Evolutionary conservation across 2,329 filamentous ascomycete species (phyloP).

Genomic region (Hypomyces rosellus): DNA sequence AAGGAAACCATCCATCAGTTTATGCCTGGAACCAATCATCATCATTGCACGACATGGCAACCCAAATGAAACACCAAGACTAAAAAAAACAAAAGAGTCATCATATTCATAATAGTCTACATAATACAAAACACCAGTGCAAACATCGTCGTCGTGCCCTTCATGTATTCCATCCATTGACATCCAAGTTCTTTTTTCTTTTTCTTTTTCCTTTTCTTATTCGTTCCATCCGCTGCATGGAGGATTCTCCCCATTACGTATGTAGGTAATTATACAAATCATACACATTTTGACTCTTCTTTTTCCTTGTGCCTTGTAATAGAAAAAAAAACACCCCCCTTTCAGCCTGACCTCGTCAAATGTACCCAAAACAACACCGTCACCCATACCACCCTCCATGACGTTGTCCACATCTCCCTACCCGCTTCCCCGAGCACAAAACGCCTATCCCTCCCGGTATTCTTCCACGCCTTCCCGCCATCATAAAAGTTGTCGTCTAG

Average conservation of each 20-base stretch:
- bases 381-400: slow-evolving; percentile 58
- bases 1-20: no score
- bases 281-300: background rate
- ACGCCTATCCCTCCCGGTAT: slow-evolving; percentile 18
- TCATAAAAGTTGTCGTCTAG: slow-evolving; percentile 46
- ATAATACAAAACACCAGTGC: no score
- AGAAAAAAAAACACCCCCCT: no score
- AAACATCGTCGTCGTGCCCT: no score
- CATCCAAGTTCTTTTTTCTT: background rate
- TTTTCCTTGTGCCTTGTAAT: background rate
- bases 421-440: slow-evolving; percentile 40
- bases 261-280: background rate
- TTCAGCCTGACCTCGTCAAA: slow-evolving; percentile 56
- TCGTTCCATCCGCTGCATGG: no score
- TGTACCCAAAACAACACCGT: slow-evolving; percentile 60
- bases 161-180: no score
- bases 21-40: no score
- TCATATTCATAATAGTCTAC: no score
- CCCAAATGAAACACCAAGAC: no score
- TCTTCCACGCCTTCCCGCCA: slow-evolving; percentile 29
- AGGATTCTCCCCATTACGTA: background rate
- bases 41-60: no score
- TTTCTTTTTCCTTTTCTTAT: background rate
- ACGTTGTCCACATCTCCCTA: slow-evolving; percentile 54
- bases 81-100: no score